These are phyloP conservation scores for Aspergillus transmontanensis DNA, from an alignment of 2,329 filamentous ascomycete species.

Conservation along the genomic window DNA sequence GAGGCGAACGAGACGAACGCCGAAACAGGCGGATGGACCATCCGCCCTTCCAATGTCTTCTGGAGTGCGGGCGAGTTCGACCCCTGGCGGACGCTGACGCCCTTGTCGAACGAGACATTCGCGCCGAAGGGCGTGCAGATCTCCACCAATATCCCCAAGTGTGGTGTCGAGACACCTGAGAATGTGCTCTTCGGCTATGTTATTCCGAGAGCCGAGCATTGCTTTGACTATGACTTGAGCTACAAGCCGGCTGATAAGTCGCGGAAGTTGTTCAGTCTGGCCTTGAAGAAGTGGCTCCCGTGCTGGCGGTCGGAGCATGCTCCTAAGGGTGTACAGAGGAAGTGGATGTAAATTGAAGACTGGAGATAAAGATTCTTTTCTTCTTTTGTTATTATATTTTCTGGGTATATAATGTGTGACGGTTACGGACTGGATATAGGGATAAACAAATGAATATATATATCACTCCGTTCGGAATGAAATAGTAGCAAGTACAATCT, in stretches of 20 bases:
- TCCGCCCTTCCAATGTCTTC: slow-evolving; percentile 55
- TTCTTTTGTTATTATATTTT: not conserved
- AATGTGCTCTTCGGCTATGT: slow-evolving; percentile 53
- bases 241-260: slow-evolving; percentile 37
- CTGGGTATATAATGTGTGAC: not conserved
- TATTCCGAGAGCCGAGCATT: slow-evolving; percentile 49
- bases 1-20: slow-evolving; percentile 43
- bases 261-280: slow-evolving; percentile 41
- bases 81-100: slow-evolving; percentile 53
- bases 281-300: slow-evolving; percentile 48
- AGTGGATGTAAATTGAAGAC: not conserved
- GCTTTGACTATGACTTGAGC: slow-evolving; percentile 48
- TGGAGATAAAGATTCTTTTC: not conserved
- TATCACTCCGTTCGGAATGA: too few species aligned
- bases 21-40: slow-evolving; percentile 53
- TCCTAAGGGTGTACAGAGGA: not conserved
- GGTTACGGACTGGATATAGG: not conserved
- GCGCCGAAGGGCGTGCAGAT: slow-evolving; percentile 42
- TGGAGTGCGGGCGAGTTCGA: slow-evolving; percentile 56
- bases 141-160: slow-evolving; percentile 48
- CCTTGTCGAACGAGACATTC: slow-evolving; percentile 44
- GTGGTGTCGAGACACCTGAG: slow-evolving; percentile 37
- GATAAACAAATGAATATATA: not conserved
- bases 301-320: not conserved
- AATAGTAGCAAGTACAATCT: too few species aligned